Evolutionary conservation across 345 rosid genomes (phyloP), one percentile per base, ranked within the genome.

Genomic region (Tarenaya hassleriana): DNA sequence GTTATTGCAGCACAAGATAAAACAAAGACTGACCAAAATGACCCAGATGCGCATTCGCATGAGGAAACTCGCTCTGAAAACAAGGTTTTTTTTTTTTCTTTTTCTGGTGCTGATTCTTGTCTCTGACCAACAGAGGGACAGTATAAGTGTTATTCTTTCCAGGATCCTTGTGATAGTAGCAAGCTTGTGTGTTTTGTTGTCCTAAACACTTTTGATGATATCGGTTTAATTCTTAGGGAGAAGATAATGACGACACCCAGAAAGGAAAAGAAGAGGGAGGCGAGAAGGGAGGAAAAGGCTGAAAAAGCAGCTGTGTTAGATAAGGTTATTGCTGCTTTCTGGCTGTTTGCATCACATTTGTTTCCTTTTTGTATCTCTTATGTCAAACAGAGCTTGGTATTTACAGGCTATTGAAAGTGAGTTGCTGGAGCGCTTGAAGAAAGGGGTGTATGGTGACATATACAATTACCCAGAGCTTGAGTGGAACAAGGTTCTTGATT

Each of bases 1-100:
- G 79, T 66, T 94, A 54, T 77, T 94, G 49, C 78, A 78, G 41
- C 97, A 88, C 66, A 94, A 94, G 72, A 73, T 75, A 46, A 94
- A 94, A 74, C 97, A 86, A 61, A 77, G 95, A 34, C 64, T 94
- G 63, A 94, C 99, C 1, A 94, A 94, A 65, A 88, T 94, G 99
- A 88, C 95, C 39, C 99, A 94, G 56, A 88, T 88, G 99, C 92
- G 95, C 8, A 86, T 94, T 59, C 85, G 99, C 10, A 86, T 79
- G 97, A 78, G 95, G 55, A 94, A 86, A 52, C 91, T 94, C 70
- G 87, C 82, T 38, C 68, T 88, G 20, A 94, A 88, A 56, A 94
- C 92, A 50, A 81, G 88, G 97, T 92, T 45, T 54, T 7, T 47
- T 59, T 4, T 31, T 29, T 50, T 62, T 44, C 17, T 20, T 2